Conservation (phyloP, 2,329 filamentous ascomycete species). For the Ceratocystis smalleyi region DNA sequence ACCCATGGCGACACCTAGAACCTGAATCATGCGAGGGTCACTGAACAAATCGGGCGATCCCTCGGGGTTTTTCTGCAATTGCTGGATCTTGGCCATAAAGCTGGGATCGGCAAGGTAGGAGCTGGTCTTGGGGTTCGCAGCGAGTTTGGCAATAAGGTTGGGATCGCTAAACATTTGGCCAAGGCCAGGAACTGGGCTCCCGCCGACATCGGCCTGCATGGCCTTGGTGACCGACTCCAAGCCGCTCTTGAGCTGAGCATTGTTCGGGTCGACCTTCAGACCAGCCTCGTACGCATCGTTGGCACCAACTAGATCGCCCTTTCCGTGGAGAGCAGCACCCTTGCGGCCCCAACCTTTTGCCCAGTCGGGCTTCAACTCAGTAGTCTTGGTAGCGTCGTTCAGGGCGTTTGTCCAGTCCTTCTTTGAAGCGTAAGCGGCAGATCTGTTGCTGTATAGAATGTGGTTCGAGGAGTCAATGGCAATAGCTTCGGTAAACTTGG, state of each 20-base stretch:
- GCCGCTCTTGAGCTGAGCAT: slow-evolving; percentile 83
- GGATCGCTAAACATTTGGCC: slow-evolving; percentile 91
- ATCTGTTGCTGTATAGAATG: slow-evolving; percentile 95
- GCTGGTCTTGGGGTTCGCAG: slow-evolving; percentile 85
- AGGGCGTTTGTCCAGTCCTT: slow-evolving; percentile 74
- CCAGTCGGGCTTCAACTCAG: slow-evolving; percentile 93
- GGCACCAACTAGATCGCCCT: slow-evolving; percentile 70
- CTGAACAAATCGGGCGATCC: slow-evolving; percentile 65
- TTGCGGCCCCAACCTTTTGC: slow-evolving; percentile 92
- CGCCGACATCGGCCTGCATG: slow-evolving; percentile 46
- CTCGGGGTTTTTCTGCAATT: slow-evolving; percentile 65
- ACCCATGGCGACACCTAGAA: slow-evolving; percentile 83
- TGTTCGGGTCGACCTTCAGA: slow-evolving; percentile 80
- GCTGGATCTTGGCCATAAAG: slow-evolving; percentile 83
- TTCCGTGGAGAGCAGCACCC: slow-evolving; percentile 76
- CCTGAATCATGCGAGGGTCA: slow-evolving; percentile 83
- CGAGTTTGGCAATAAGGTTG: slow-evolving; percentile 75
- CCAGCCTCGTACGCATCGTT: slow-evolving; percentile 86
- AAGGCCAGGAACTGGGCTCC: slow-evolving; percentile 51
- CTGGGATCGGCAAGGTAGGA: slow-evolving; percentile 60
- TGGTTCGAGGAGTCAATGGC: slow-evolving; percentile 77
- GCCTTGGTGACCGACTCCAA: slow-evolving; percentile 73
- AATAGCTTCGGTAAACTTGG: slow-evolving; percentile 90
- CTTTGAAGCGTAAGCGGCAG: slow-evolving; percentile 73
- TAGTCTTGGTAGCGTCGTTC: slow-evolving; percentile 83